Conservation (phyloP, 2,329 filamentous ascomycete genomes). For the Paecilomyces variotii region DNA sequence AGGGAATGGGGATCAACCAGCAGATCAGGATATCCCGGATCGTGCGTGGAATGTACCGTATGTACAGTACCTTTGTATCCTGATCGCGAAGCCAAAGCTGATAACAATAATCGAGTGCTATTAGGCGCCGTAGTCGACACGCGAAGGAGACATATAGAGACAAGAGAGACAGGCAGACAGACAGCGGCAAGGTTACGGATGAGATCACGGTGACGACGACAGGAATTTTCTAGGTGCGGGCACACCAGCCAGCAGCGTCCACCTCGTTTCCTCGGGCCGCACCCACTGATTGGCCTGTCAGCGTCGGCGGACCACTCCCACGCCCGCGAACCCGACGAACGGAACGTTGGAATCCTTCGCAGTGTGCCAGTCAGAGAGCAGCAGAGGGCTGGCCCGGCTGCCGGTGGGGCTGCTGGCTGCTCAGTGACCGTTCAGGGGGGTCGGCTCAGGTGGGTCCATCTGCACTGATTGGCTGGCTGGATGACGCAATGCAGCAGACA, state of each 20-base stretch:
- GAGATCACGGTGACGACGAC: conserved; percentile 34
- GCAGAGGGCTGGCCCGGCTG: not conserved
- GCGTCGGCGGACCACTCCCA: not conserved
- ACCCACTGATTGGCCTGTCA: not conserved
- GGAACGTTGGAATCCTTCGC: not conserved
- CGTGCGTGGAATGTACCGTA: not conserved
- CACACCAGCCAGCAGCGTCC: not conserved
- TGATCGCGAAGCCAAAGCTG: not conserved
- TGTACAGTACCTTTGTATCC: not conserved
- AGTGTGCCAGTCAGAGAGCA: too few relatives aligned
- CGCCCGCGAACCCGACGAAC: not conserved
- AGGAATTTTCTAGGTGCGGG: conserved; percentile 1
- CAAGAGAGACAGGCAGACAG: not conserved
- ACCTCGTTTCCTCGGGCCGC: not conserved
- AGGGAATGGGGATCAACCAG: not conserved
- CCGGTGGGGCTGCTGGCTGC: not conserved
- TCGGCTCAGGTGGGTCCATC: not conserved
- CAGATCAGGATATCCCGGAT: not conserved
- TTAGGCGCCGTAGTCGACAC: not conserved
- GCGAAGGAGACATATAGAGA: not conserved
- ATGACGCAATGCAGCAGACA: not conserved
- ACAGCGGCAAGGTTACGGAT: conserved; percentile 8
- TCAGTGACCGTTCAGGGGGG: not conserved
- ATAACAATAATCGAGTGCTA: too few relatives aligned
- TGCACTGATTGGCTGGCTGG: not conserved